phyloP scores from a whole-genome alignment of 345 rosid genomes.

The Eucalyptus melliodora region DNA sequence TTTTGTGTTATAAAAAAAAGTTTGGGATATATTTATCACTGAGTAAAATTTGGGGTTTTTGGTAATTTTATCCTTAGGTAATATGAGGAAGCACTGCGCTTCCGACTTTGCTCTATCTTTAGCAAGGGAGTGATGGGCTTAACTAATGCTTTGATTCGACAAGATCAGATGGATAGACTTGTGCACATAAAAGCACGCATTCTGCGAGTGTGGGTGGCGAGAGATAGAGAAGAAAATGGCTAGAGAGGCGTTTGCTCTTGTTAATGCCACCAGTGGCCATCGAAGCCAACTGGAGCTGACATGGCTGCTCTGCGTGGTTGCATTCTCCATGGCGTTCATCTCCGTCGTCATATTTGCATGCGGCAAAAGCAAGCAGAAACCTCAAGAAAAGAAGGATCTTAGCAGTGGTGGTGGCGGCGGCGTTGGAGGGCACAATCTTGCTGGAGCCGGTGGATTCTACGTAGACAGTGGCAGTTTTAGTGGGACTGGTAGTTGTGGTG shows the following conservation, averaged over 20 bases:
- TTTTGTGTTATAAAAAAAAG: too few relatives aligned
- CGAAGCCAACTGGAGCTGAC: not conserved
- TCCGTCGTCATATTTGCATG: not conserved
- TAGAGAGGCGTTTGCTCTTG: not conserved
- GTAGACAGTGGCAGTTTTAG: not conserved
- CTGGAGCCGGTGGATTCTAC: not conserved
- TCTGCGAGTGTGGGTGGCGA: not conserved
- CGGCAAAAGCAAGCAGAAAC: not conserved
- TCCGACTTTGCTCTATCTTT: not conserved
- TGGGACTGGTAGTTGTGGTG: not conserved
- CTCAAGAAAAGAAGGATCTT: not conserved
- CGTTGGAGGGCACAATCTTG: not conserved
- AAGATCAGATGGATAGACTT: not conserved
- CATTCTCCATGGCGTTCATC: not conserved
- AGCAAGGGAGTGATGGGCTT: not conserved
- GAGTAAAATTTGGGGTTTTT: too few relatives aligned
- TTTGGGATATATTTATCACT: rapidly evolving
- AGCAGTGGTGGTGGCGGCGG: not conserved
- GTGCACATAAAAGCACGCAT: not conserved
- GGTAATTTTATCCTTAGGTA: too few relatives aligned
- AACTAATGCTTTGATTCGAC: not conserved
- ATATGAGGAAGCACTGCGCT: not conserved
- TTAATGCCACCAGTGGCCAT: not conserved
- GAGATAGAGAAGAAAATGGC: not conserved
- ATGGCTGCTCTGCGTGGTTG: not conserved